A percentile compares a stretch with the other conserved stretches of the same genome.
These are phyloP conservation scores for Mediolabrus comicus DNA, from an alignment of 108 stramenopile species.

Conservation along the genomic window DNA sequence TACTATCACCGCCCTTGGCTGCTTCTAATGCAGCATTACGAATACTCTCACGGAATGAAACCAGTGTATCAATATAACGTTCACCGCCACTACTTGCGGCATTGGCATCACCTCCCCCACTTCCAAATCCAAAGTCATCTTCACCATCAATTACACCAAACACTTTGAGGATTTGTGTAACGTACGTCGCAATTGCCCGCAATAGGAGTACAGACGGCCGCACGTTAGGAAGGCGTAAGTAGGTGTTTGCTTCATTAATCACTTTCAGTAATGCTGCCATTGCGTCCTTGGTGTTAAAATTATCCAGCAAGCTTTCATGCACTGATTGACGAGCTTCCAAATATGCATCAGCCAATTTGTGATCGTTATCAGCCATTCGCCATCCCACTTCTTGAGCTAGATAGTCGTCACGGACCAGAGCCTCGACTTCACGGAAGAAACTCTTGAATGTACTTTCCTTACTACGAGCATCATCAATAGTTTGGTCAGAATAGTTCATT, in stretches of 20 bases:
- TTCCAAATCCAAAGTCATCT: constrained; percentile 83
- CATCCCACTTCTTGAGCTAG: constrained; percentile 59
- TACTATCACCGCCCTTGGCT: constrained; percentile 57
- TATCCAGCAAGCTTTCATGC: constrained; percentile 81
- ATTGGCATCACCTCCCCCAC: constrained; percentile 29
- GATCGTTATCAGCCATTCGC: constrained; percentile 57
- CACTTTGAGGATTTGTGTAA: constrained; percentile 84
- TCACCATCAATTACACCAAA: constrained; percentile 86
- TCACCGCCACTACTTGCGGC: constrained; percentile 38
- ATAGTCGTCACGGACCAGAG: constrained; percentile 68
- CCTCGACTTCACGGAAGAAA: constrained; percentile 94
- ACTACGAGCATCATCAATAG: constrained; percentile 91
- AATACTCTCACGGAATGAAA: constrained; percentile 80
- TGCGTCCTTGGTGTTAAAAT: constrained; percentile 92
- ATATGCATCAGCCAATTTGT: constrained; percentile 53
- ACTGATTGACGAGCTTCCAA: constrained; percentile 58
- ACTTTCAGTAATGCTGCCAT: constrained; percentile 77
- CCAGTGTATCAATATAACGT: constrained; percentile 83
- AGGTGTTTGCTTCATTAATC: constrained; percentile 79
- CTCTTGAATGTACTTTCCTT: constrained; percentile 87
- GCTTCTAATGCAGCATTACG: constrained; percentile 64
- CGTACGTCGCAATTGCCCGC: constrained; percentile 78
- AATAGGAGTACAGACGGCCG: constrained; percentile 60
- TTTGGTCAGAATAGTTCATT: constrained; percentile 95
- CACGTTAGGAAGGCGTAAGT: constrained; percentile 68